These are phyloP conservation scores for Venturia oleaginea DNA, from an alignment of 2,329 filamentous ascomycete species.

Conservation along the genomic window DNA sequence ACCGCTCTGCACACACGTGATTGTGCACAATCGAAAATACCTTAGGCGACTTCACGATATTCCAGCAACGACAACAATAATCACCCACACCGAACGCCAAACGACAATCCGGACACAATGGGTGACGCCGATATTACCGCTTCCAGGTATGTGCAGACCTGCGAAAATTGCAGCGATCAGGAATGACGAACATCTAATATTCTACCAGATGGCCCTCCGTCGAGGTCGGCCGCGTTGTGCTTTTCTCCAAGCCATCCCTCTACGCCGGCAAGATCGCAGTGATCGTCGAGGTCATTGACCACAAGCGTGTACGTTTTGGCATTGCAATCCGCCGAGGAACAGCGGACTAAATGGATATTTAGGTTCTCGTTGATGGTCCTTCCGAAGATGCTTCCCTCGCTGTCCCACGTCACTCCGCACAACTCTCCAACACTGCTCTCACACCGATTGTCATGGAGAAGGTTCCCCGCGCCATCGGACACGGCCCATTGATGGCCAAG, in stretches of 20 bases:
- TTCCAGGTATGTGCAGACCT: slow-evolving; percentile 25
- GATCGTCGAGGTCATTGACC: slow-evolving; percentile 99
- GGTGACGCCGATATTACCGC: slow-evolving; percentile 40
- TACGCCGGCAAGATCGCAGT: slow-evolving; percentile 69
- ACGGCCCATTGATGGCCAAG: slow-evolving; percentile 70
- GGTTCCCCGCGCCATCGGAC: slow-evolving; percentile 77
- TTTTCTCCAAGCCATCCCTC: slow-evolving; percentile 69
- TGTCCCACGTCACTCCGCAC: slow-evolving; percentile 78
- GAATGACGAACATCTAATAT: slow-evolving; percentile 2
- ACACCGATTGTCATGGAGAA: slow-evolving; percentile 81
- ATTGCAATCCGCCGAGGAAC: slow-evolving; percentile 20
- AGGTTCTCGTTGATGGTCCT: slow-evolving; percentile 96
- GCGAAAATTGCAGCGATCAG: not conserved
- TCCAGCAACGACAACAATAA: slow-evolving; percentile 1
- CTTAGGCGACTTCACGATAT: not conserved
- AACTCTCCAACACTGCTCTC: slow-evolving; percentile 76
- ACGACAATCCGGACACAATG: slow-evolving; percentile 30
- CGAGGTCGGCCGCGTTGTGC: slow-evolving; percentile 91
- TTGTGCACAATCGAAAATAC: not conserved
- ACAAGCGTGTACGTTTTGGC: slow-evolving; percentile 86
- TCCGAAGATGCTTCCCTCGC: slow-evolving; percentile 68
- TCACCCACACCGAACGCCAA: not conserved
- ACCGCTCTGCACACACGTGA: not conserved
- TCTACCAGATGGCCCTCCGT: slow-evolving; percentile 74
- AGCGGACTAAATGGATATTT: slow-evolving; percentile 17